Base-by-base conservation (phyloP, 2,329 filamentous ascomycete genomes). In the Blastomyces emzantsi region DNA sequence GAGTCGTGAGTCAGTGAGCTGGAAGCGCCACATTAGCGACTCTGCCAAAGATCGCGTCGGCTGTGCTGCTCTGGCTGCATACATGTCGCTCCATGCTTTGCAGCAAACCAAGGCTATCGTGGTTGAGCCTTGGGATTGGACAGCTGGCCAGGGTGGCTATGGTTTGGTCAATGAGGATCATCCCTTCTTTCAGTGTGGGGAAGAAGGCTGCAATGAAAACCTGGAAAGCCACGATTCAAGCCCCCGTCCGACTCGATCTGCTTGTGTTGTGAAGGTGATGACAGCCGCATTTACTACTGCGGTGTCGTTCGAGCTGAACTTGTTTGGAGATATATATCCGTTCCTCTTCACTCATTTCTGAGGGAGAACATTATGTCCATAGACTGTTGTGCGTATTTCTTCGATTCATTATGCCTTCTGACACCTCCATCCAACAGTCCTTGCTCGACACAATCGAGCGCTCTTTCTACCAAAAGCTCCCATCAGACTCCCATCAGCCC, bases 361-460 rank as follows among this genome's bases (percentile, higher is more conserved):
- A 22, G 7, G 17, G 52, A 25, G 36, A 55, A 36, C 8, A n/a
- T 55, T 22, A 28, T 15, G 9, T 13, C 3, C 22, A 51, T 5
- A 22, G 9, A 28, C 9, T 13, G 47, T 17, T 33, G 22, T 49
- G 22, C 22, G 13, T 25, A 11, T 25, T 25, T 11, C 22, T 11
- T 41, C 22, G 17, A 41, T 17, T 36, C 43, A 60, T 19, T 28
- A 60, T 60, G 57, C 43, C 43, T 49, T 49, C 57, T 19, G 57
- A 60, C 17, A 30, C 25, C 57, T 33, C 57, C 43, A 49, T 36
- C 17, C 57, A 60, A 60, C 57, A 60, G 28, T 30, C 41, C 43
- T 41, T 60, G 17, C 41, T 49, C 9, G 43, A 60, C 19, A 60
- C 57, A 22, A 49, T 60, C 43, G 43, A 60, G 25, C 57, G 57